Percentiles rank a stretch among this genome's conserved stretches.
Conservation (phyloP, 2,329 filamentous ascomycete species). For the Monilinia fructicola region DNA sequence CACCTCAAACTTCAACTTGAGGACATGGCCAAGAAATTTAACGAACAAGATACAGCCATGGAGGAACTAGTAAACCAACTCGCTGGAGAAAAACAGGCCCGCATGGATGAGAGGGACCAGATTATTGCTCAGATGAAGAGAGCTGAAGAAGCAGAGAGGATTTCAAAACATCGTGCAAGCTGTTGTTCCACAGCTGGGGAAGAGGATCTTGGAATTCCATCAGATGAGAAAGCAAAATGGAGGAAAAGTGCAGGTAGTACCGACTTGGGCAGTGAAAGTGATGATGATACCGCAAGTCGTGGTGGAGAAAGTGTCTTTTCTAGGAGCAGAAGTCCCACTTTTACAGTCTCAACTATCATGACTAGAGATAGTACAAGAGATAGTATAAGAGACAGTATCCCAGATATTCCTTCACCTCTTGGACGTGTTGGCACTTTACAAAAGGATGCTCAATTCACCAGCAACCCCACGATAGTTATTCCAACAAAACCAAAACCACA, state of each 20-base stretch:
- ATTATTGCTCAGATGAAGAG: constrained; percentile 32
- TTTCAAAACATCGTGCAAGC: constrained; percentile 11
- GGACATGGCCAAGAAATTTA: constrained; percentile 54
- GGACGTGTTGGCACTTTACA: constrained; percentile 15
- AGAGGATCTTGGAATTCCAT: constrained; percentile 37
- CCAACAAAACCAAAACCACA: constrained; percentile 41
- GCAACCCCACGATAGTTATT: constrained; percentile 25
- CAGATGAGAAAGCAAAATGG: constrained; percentile 25
- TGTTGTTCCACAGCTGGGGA: constrained; percentile 19
- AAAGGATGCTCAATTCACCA: not conserved
- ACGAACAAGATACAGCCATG: constrained; percentile 55
- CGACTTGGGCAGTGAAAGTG: constrained; percentile 38
- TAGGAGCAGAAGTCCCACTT: constrained; percentile 57
- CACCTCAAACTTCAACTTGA: constrained; percentile 61
- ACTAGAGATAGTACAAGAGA: constrained; percentile 22
- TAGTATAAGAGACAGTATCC: constrained; percentile 17
- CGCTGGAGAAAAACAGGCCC: constrained; percentile 49
- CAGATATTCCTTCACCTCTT: constrained; percentile 6
- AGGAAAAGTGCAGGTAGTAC: constrained; percentile 37
- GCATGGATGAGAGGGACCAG: constrained; percentile 36
- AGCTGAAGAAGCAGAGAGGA: constrained; percentile 17
- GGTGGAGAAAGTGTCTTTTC: constrained; percentile 50
- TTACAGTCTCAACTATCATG: constrained; percentile 30
- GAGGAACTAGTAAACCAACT: constrained; percentile 52
- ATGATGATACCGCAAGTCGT: constrained; percentile 24